These are phyloP conservation scores for Crepidotus variabilis DNA, from an alignment of 768 basidiomycete genomes.

Conservation along the genomic window DNA sequence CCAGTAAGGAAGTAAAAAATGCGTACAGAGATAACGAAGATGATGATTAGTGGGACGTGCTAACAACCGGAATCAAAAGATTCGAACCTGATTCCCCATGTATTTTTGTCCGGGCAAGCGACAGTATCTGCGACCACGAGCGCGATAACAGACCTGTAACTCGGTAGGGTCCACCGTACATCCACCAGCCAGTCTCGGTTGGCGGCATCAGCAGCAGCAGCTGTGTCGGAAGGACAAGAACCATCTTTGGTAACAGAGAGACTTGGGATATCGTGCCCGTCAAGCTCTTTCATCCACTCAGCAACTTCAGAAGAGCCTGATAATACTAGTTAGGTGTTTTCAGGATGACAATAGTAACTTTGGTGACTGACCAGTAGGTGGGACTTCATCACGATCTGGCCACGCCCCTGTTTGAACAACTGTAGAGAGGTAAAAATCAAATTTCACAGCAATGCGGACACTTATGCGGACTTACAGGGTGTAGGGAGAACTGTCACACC, in stretches of 20 bases:
- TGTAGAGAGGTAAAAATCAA: slow-evolving; percentile 18
- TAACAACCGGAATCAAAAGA: not conserved
- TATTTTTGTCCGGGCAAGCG: slow-evolving; percentile 60
- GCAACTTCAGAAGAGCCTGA: slow-evolving; percentile 59
- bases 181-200: slow-evolving; percentile 88
- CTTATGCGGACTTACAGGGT: slow-evolving; percentile 39
- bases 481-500: slow-evolving; percentile 68
- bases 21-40: slow-evolving; percentile 20
- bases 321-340: not conserved
- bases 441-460: not conserved
- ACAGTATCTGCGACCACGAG: slow-evolving; percentile 46
- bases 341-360: not conserved
- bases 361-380: slow-evolving; percentile 48
- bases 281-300: slow-evolving; percentile 73
- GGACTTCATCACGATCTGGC: slow-evolving; percentile 60
- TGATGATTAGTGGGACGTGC: slow-evolving; percentile 2
- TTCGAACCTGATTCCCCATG: slow-evolving; percentile 68
- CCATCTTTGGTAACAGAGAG: slow-evolving; percentile 62
- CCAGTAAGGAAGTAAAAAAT: too few species aligned
- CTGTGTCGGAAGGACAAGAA: slow-evolving; percentile 60
- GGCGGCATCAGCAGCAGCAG: slow-evolving; percentile 51
- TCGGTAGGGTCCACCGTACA: slow-evolving; percentile 73
- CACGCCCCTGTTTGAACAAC: slow-evolving; percentile 47
- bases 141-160: slow-evolving; percentile 30
- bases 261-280: slow-evolving; percentile 66